Evolutionary conservation across 345 rosid species (phyloP).

Genomic region (Dimocarpus longan): DNA sequence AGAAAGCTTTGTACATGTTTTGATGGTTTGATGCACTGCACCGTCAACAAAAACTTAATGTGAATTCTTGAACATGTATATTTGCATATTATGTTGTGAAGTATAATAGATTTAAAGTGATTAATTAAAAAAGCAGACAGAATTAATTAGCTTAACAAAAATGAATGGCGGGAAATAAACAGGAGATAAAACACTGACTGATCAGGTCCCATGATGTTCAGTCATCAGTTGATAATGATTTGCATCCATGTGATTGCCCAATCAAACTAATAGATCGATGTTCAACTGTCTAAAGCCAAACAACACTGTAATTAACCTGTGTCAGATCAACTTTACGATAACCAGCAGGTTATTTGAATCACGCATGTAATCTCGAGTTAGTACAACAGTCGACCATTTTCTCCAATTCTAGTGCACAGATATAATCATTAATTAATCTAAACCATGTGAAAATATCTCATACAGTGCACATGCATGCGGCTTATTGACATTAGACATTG

Average conservation of each 20-base stretch:
- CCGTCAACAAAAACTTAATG: no score
- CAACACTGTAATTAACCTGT: background rate
- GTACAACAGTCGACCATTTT: background rate
- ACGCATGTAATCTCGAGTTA: background rate
- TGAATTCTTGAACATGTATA: no score
- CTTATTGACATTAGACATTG: conserved; percentile 6
- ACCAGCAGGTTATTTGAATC: background rate
- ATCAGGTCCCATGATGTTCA: background rate
- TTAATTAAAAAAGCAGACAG: no score
- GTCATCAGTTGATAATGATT: background rate
- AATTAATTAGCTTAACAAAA: no score
- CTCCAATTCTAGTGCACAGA: background rate
- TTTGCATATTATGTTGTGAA: no score
- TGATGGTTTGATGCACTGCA: background rate
- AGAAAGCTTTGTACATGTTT: background rate
- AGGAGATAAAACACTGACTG: background rate
- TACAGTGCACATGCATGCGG: background rate
- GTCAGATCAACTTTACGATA: background rate
- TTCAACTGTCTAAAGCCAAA: background rate
- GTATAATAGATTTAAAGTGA: no score
- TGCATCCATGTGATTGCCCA: conserved; percentile 5
- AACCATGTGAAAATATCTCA: background rate
- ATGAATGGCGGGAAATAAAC: background rate
- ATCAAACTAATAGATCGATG: background rate
- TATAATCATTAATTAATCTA: background rate